phyloP scores from a whole-genome alignment of 179 eudicot genomes.

The Beta lomatogona region DNA sequence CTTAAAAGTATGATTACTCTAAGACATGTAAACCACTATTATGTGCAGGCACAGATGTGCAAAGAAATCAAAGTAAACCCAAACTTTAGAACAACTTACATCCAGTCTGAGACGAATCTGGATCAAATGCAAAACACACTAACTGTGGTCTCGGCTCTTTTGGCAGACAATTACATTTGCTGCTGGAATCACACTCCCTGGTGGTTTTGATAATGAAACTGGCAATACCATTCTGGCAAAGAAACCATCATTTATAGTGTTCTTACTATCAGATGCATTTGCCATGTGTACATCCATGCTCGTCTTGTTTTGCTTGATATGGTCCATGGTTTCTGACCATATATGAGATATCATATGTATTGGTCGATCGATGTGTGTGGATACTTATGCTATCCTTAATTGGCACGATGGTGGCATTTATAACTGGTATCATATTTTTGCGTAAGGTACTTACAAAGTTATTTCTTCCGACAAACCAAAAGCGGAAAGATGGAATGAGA shows the following conservation, averaged over 20 bases:
- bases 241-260: conserved; percentile 3
- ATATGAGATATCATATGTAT: not conserved
- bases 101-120: not conserved
- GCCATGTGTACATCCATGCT: conserved; percentile 9
- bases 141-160: conserved; percentile 1
- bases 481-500: not conserved
- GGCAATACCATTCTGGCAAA: not conserved
- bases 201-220: not conserved
- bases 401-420: conserved; percentile 23
- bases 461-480: not conserved
- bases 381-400: conserved; percentile 11
- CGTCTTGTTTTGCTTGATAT: conserved; percentile 11
- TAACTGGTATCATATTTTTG: conserved; percentile 9
- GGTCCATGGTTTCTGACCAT: conserved; percentile 17
- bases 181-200: conserved; percentile 10
- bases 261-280: conserved; percentile 5
- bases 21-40: no score
- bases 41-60: not conserved
- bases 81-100: not conserved
- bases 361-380: conserved; percentile 13
- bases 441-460: not conserved
- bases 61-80: not conserved
- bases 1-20: no score
- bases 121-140: conserved; percentile 10
- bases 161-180: conserved; percentile 13